These are phyloP conservation scores for Helicostylum pulchrum DNA, from an alignment of 192 early-diverging fungal genomes.

Conservation along the genomic window DNA sequence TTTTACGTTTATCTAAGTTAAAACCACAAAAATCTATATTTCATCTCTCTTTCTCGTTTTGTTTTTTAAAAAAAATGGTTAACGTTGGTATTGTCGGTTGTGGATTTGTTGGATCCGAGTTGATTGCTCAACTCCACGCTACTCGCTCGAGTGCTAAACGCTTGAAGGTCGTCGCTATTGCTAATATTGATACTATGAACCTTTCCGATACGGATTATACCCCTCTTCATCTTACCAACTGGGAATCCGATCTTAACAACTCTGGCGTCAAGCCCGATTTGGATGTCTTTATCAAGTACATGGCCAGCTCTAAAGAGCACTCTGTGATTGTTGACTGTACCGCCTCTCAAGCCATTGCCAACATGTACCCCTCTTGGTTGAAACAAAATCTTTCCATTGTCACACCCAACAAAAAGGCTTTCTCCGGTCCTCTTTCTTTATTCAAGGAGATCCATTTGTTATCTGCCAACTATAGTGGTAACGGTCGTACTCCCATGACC, in stretches of 20 bases:
- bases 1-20: no score
- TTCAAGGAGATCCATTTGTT: constrained; percentile 73
- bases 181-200: constrained; percentile 71
- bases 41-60: background rate
- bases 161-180: constrained; percentile 72
- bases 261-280: constrained; percentile 46
- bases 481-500: constrained; percentile 56
- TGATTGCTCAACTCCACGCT: constrained; percentile 76
- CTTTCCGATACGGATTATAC: constrained; percentile 47
- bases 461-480: constrained; percentile 28
- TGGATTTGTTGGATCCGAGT: constrained; percentile 90
- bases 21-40: background rate
- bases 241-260: constrained; percentile 43
- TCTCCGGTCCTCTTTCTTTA: constrained; percentile 69
- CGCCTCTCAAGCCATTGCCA: constrained; percentile 75
- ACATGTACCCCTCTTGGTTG: constrained; percentile 82
- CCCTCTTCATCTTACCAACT: constrained; percentile 46
- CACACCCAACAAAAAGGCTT: constrained; percentile 98
- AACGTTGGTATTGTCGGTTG: constrained; percentile 92
- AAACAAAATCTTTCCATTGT: constrained; percentile 77
- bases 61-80: constrained; percentile 42
- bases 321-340: constrained; percentile 91
- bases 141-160: constrained; percentile 41
- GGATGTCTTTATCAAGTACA: constrained; percentile 50
- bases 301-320: constrained; percentile 49